Conservation (phyloP, 176 grass and related monocot genomes). For the Pontederia crassipes region DNA sequence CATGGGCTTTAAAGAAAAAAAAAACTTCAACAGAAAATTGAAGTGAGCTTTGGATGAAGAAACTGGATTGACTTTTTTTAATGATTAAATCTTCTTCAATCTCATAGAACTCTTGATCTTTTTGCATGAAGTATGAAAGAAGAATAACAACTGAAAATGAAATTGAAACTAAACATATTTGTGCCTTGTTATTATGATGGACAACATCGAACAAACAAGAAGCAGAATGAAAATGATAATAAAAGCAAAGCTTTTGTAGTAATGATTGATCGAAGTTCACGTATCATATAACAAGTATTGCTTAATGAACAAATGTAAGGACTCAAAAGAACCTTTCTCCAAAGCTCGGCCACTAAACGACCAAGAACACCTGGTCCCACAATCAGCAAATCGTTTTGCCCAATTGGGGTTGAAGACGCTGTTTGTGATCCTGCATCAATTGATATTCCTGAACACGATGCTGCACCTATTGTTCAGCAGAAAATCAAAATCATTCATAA, state of each 20-base stretch:
- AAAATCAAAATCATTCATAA: too few species aligned
- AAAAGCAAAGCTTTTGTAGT: neutral
- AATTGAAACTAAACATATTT: too few species aligned
- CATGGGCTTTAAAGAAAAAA: neutral
- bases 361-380: conserved; percentile 87
- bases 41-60: too few species aligned
- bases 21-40: neutral
- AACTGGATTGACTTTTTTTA: too few species aligned
- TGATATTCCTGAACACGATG: conserved; percentile 1
- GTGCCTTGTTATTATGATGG: too few species aligned
- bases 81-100: too few species aligned
- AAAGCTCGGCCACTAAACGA: conserved; percentile 61
- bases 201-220: too few species aligned
- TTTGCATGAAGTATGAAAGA: too few species aligned
- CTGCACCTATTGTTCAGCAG: too few species aligned
- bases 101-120: too few species aligned
- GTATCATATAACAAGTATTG: neutral
- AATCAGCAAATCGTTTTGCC: conserved; percentile 64
- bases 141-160: too few species aligned
- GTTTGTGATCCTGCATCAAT: conserved; percentile 18
- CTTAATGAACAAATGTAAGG: neutral
- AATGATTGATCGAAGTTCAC: neutral
- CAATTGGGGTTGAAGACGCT: conserved; percentile 21
- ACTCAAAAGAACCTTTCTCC: conserved; percentile 48
- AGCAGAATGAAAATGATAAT: too few species aligned